Percentiles rank a stretch among this genome's conserved stretches.
phyloP scores from a whole-genome alignment of 352 stramenopile genomes.

The Globisporangium rhizosaccharum region DNA sequence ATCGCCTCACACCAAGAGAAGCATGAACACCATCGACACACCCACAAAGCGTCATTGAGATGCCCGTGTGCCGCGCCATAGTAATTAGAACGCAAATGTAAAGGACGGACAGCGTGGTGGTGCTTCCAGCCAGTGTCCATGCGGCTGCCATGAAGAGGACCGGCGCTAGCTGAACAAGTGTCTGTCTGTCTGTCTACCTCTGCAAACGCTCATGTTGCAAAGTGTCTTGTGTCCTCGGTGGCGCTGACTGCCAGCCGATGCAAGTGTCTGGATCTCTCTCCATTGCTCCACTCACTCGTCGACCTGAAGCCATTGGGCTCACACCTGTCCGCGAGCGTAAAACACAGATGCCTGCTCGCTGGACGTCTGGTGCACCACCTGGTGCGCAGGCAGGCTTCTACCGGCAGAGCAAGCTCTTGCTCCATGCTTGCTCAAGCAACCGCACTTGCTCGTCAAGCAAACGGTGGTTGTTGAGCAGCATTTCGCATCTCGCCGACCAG shows the following conservation, averaged over 20 bases:
- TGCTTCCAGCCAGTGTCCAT: background rate
- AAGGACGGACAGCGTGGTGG: background rate
- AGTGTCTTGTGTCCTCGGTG: background rate
- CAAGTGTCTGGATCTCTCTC: too few relatives aligned
- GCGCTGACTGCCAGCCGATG: too few relatives aligned
- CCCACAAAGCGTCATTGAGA: too few relatives aligned
- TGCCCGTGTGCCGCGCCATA: too few relatives aligned
- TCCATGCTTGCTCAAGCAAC: background rate
- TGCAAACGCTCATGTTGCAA: background rate
- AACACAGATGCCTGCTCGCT: too few relatives aligned
- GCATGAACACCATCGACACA: background rate
- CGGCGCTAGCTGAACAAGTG: too few relatives aligned
- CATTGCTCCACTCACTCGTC: too few relatives aligned
- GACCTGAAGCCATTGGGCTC: too few relatives aligned
- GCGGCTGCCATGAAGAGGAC: background rate
- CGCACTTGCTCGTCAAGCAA: background rate
- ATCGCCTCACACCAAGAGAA: conserved; percentile 5
- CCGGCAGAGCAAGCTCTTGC: background rate
- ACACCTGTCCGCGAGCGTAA: too few relatives aligned
- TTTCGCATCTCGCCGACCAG: background rate
- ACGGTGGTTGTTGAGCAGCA: background rate
- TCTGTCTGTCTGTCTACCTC: background rate
- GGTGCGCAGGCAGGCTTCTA: too few relatives aligned
- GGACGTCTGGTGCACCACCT: too few relatives aligned
- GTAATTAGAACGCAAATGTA: background rate